phyloP scores from a whole-genome alignment of 1,139 yeast species.

The Candida glucosophila region DNA sequence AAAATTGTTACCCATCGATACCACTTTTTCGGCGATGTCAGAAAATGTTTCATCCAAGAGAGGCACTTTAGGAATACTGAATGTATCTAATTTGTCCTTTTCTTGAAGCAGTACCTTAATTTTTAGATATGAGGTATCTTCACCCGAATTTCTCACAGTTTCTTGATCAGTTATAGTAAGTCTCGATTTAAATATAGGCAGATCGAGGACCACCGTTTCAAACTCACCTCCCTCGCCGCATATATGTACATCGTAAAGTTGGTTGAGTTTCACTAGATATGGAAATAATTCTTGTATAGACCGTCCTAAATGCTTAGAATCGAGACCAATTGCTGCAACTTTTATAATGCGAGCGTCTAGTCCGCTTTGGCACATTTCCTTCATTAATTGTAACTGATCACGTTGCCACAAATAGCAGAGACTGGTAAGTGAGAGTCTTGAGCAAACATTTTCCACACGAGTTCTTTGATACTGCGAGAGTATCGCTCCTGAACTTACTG shows the following conservation, averaged over 20 bases:
- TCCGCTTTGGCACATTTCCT: constrained; percentile 65
- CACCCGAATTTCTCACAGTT: constrained; percentile 40
- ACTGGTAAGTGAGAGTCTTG: constrained; percentile 56
- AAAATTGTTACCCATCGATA: neutral
- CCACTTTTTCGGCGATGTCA: constrained; percentile 11
- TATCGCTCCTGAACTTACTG: constrained; percentile 93
- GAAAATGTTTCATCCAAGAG: constrained; percentile 43
- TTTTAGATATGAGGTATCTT: constrained; percentile 61
- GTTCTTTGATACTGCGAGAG: constrained; percentile 88
- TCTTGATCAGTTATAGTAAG: constrained; percentile 37
- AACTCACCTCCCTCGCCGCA: constrained; percentile 99
- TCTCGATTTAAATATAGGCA: constrained; percentile 59
- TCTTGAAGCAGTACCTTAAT: constrained; percentile 31
- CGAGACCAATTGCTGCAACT: constrained; percentile 87
- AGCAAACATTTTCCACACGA: constrained; percentile 86
- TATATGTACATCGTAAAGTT: constrained; percentile 71
- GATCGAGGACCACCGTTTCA: constrained; percentile 85
- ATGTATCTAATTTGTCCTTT: constrained; percentile 17
- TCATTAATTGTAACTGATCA: constrained; percentile 68
- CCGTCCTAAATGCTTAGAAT: constrained; percentile 57
- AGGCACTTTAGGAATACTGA: constrained; percentile 24
- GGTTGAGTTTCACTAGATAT: constrained; percentile 48
- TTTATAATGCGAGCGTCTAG: constrained; percentile 83
- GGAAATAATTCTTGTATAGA: constrained; percentile 57
- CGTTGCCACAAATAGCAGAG: constrained; percentile 87